Evolutionary conservation across 164 flowering plant species (phyloP), one percentile per base, ranked within the genome.

Genomic region (Cinnamomum micranthum): DNA sequence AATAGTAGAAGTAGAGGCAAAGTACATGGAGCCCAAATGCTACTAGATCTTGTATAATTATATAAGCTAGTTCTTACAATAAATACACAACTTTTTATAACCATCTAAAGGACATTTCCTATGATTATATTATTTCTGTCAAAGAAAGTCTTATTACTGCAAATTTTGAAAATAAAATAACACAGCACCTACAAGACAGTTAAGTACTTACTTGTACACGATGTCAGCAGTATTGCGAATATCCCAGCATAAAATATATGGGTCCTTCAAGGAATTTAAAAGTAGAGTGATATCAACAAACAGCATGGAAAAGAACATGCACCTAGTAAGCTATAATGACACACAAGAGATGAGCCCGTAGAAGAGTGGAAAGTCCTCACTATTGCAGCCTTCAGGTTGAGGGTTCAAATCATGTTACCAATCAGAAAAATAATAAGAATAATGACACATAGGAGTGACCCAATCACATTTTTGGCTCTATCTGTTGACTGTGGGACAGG

Each of bases 191-290:
- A 31, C 47, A 27, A 20, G 69, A 67, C 28, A 25, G 69, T 27
- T 27, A 31, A 19, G 69, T 27, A 80, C 97, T 84, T 86, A 95
- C 98, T 95, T 95, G 91, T 90, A 95, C 14, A 95, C 92, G 60
- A 83, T 85, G 65, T 82, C 87, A 71, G 82, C 90, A 51, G 98
- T 84, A 72, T 93, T 93, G 74, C 94, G 97, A 52, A 91, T 76
- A 71, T 94, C 97, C 98, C 99, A 95, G 87, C 99, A 95, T 47
- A 91, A 78, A 69, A 95, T 88, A 69, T 91, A 91, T 23, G 99
- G 98, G 79, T 95, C 99, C 99, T 95, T 75, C 80, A 83, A 75
- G 22, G 65, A 76, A 25, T 28, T 51, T 77, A 50, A 41, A 66
- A 67, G 3, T 52, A 27, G 17, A 52, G 10, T 50, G 22, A 9